Evolutionary conservation across 2,329 filamentous ascomycete species (phyloP).

Genomic region (Apiospora phragmitis): DNA sequence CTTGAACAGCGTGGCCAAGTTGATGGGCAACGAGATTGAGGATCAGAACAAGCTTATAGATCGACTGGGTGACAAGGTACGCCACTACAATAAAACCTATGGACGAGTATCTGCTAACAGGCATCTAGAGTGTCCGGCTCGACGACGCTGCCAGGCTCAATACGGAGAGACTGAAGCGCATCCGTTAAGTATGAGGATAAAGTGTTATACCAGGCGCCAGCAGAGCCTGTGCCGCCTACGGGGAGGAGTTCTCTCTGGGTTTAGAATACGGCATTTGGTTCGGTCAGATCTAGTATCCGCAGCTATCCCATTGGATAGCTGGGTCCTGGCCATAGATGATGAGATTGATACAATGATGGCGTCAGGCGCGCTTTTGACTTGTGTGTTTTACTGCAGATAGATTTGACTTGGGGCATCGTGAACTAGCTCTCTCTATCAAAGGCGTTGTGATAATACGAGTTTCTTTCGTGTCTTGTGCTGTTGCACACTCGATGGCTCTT

Average conservation of each 20-base stretch:
- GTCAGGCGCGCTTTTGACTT: background rate
- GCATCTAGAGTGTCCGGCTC: conserved; percentile 71
- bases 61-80: conserved; percentile 75
- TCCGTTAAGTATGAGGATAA: conserved; percentile 31
- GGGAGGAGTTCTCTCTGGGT: background rate
- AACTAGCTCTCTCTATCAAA: background rate
- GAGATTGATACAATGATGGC: conserved; percentile 4
- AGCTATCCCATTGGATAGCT: background rate
- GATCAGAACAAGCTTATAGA: conserved; percentile 75
- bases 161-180: conserved; percentile 68
- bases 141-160: conserved; percentile 82
- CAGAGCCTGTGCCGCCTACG: background rate
- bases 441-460: background rate
- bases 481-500: background rate
- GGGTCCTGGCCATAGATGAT: background rate
- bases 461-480: background rate
- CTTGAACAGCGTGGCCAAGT: conserved; percentile 71
- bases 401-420: background rate
- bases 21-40: conserved; percentile 74
- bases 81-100: conserved; percentile 28
- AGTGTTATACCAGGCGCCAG: background rate
- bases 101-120: conserved; percentile 13
- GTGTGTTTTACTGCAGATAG: background rate
- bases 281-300: background rate
- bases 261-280: background rate